A percentile compares a stretch with the other conserved stretches of the same genome.
phyloP scores from a whole-genome alignment of 1,139 yeast species.

The Nadsonia commutata region DNA sequence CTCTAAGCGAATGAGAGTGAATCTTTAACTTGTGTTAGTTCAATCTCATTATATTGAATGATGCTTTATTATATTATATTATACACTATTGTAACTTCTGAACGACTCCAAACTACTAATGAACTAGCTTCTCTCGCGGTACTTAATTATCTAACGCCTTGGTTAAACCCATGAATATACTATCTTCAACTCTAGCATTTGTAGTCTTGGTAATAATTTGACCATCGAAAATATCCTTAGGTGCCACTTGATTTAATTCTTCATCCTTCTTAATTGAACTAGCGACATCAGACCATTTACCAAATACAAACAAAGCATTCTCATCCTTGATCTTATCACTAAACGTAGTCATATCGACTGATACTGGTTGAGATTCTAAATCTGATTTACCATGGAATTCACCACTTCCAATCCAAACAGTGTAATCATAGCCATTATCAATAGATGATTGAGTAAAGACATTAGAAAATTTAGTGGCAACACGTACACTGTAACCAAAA shows the following conservation, averaged over 20 bases:
- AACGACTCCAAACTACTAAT: too few relatives aligned
- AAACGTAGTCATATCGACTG: slow-evolving; percentile 3
- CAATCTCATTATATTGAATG: too few relatives aligned
- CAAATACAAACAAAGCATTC: slow-evolving; percentile 41
- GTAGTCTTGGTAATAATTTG: slow-evolving; percentile 34
- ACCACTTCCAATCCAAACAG: slow-evolving; percentile 17
- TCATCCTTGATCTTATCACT: slow-evolving; percentile 10
- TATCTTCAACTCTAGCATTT: slow-evolving; percentile 58
- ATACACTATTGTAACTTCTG: too few relatives aligned
- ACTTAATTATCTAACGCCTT: slow-evolving; percentile 14
- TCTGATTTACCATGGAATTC: slow-evolving; percentile 4
- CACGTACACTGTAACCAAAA: slow-evolving; percentile 66
- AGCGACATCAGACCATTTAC: slow-evolving; percentile 46
- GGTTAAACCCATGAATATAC: slow-evolving; percentile 46
- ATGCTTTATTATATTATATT: too few relatives aligned
- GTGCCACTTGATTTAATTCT: slow-evolving; percentile 34
- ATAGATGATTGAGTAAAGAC: slow-evolving; percentile 58
- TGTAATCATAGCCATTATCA: slow-evolving; percentile 55
- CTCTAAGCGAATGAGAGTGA: too few relatives aligned
- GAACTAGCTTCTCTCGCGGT: too few relatives aligned
- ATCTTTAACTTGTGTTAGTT: too few relatives aligned
- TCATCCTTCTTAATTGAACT: slow-evolving; percentile 35
- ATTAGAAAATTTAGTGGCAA: slow-evolving; percentile 44
- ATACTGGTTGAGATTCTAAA: neutral
- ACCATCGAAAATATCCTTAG: slow-evolving; percentile 58